Evolutionary conservation across 1,284 basidiomycete species (phyloP), one percentile per base, ranked within the genome.

Genomic region (Ceratobasidium sp.): DNA sequence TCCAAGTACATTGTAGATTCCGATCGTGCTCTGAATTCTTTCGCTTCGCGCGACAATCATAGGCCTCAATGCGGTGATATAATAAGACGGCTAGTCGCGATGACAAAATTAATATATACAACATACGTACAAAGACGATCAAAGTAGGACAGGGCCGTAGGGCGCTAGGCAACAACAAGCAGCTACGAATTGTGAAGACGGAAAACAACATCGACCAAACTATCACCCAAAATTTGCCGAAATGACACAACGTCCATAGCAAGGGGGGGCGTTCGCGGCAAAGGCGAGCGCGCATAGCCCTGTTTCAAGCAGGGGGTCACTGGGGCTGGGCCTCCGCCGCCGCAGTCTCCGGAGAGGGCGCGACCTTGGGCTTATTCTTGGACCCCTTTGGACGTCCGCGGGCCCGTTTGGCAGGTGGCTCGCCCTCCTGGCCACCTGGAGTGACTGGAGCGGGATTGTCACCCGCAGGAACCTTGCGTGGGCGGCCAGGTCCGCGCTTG

Each of bases 341-440:
- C 15, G 71, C 50, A 1, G 60, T 41, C 17, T 73, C 71, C 24
- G 60, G 51, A 22, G 67, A 19, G 41, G 45, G 56, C 17, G 60
- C 24, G 22, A 33, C 62, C 72, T 79, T 80, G 36, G 75, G 82
- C 47, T 82, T 83, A 76, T 85, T 86, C 80, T 85, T 86, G 79
- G 84, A 86, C 41, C 85, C 85, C 78, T 84, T 84, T 57, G 85
- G 85, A 45, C 85, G 80, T 6, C 85, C 85, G 15, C 85, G 81
- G 31, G 85, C 84, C 33, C 84, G 82, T 79, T 86, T 86, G 11
- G 77, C 77, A 15, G 79, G 78, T 11, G 82, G 81, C 69, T 82
- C 81, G 14, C 80, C 77, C 36, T 63, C 59, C 27, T 50, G 71
- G 15, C 27, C 48, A 27, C 24, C 19, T 33, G 59, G 11, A 19